Evolutionary conservation across 306 rosid genomes (phyloP), one percentile per base, ranked within the genome.

Genomic region (Rosa chinensis): DNA sequence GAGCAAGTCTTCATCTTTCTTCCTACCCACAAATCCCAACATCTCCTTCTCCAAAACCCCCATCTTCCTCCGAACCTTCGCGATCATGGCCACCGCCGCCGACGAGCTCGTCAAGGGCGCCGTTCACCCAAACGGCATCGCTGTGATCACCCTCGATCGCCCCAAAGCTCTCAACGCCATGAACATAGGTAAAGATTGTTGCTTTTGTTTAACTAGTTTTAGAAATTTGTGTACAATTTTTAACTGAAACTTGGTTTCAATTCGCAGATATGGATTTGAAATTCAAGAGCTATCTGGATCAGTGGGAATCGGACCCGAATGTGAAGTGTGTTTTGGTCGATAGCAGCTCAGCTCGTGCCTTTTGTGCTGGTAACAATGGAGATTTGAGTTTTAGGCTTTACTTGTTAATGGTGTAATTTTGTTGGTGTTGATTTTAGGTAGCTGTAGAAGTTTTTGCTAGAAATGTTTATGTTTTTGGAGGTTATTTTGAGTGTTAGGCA

Each of bases 151-250:
- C 14, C 99, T 96, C 82, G 97, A 91, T 89, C 99, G 99, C 56
- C 86, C 99, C 88, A 90, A 88, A 93, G 99, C 99, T 82, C 98
- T 96, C 85, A 96, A 93, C 84, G 99, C 98, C 77, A 93, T 96
- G 99, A 89, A 86, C 72, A 44, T 96, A 80, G 99, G 98, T 93
- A 49, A 52, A 73, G 48, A 28, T 53, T 42, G 35, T 10, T 18
- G 8, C 49, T 66, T 66, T 35, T 49, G 28, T 25, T 43, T 6
- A 18, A 48, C 4, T 20, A 39, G 18, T 5, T 43, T 4, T 11
- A 16, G 68, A 35, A 40, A 25, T 50, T 52, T 52, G 21, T 61
- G 49, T 28, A 4, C n/a, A 62, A 32, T n/a, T 82, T 85, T 85
- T 70, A 63, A 58, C 61, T 72, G 44, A 49, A 71, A 32, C 45